A percentile compares a stretch with the other conserved stretches of the same genome.
Evolutionary conservation across 2,329 filamentous ascomycete genomes (phyloP).

Genomic region (Sphaceloma murrayae): DNA sequence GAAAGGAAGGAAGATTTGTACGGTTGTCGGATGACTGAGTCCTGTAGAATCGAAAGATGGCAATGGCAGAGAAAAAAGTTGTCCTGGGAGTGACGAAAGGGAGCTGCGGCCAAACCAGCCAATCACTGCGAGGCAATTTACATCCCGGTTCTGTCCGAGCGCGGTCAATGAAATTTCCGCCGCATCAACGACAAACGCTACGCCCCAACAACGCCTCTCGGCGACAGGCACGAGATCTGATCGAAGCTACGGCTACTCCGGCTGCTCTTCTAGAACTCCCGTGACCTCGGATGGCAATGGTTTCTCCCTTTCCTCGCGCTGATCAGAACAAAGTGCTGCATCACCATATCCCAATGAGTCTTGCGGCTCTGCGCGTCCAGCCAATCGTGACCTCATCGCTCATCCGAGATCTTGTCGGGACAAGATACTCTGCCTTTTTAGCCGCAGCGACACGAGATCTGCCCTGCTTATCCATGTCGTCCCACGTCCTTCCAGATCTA

Average conservation of each 20-base stretch:
- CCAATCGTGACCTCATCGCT: slow-evolving; percentile 13
- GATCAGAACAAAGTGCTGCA: no score
- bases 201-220: background rate
- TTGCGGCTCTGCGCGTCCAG: slow-evolving; percentile 8
- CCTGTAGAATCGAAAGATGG: slow-evolving; percentile 11
- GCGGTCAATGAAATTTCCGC: slow-evolving; percentile 11
- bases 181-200: slow-evolving; percentile 9
- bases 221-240: slow-evolving; percentile 8
- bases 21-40: background rate
- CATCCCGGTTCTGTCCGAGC: slow-evolving; percentile 7
- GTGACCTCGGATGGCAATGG: background rate
- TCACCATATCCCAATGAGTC: no score
- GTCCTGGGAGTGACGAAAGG: slow-evolving; percentile 14
- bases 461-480: slow-evolving; percentile 3
- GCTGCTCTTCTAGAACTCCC: slow-evolving; percentile 2
- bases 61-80: slow-evolving; percentile 19
- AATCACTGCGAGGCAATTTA: slow-evolving; percentile 3
- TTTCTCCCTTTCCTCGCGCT: no score
- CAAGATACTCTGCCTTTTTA: no score
- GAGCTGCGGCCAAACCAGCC: slow-evolving; percentile 11
- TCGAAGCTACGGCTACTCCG: slow-evolving; percentile 7
- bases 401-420: slow-evolving; percentile 10
- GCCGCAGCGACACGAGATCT: slow-evolving; percentile 10
- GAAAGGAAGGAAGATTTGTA: slow-evolving; percentile 1
- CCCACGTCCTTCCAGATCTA: background rate